phyloP scores from a whole-genome alignment of 495 filamentous ascomycete genomes.

The Geoglossum glabrum region DNA sequence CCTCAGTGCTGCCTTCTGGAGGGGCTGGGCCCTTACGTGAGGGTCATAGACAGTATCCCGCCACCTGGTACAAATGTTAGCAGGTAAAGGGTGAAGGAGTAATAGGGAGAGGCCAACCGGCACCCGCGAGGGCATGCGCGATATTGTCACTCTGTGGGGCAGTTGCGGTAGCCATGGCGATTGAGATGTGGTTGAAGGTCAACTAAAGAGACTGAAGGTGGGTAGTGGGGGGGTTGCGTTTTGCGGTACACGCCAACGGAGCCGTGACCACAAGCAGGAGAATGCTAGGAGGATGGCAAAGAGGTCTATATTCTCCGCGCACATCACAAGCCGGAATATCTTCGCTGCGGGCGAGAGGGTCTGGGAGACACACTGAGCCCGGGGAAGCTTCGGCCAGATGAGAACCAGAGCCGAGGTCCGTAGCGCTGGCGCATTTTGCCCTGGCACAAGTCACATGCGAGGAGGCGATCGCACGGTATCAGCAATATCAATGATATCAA shows the following conservation, averaged over 20 bases:
- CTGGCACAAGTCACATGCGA: too few species aligned
- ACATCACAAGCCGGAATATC: not conserved
- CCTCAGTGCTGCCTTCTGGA: not conserved
- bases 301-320: not conserved
- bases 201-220: not conserved
- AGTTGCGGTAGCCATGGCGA: constrained; percentile 10
- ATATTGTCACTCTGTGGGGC: constrained; percentile 74
- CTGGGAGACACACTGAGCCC: not conserved
- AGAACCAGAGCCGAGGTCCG: not conserved
- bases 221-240: not conserved
- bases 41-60: constrained; percentile 80
- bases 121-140: constrained; percentile 70
- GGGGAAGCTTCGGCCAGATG: not conserved
- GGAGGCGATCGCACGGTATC: too few species aligned
- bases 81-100: not conserved
- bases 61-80: constrained; percentile 28
- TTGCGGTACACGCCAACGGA: not conserved
- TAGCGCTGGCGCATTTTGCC: not conserved
- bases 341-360: not conserved
- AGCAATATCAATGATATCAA: too few species aligned
- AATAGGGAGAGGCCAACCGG: constrained; percentile 19
- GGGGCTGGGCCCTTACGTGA: constrained; percentile 43
- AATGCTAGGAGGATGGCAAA: not conserved
- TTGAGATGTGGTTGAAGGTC: not conserved
- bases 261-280: not conserved